These are phyloP conservation scores for Malassezia japonica DNA, from an alignment of 1,284 basidiomycete species.

Conservation along the genomic window DNA sequence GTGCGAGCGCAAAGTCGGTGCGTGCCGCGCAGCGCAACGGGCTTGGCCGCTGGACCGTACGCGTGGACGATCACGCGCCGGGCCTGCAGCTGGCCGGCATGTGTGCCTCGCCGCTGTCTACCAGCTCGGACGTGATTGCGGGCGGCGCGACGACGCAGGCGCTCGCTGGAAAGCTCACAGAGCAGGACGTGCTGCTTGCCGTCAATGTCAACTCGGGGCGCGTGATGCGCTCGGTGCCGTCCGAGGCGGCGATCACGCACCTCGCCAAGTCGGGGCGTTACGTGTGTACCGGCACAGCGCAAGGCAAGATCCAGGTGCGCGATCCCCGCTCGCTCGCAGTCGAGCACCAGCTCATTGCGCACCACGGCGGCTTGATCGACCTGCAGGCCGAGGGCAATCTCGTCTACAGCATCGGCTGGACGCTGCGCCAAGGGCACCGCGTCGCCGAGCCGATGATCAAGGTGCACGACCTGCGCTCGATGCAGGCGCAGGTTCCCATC, in stretches of 20 bases:
- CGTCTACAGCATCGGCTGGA: conserved; percentile 45
- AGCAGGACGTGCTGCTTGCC: conserved; percentile 28
- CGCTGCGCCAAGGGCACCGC: conserved; percentile 63
- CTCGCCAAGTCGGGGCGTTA: conserved; percentile 32
- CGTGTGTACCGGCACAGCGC: conserved; percentile 31
- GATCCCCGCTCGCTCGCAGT: conserved; percentile 40
- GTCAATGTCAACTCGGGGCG: conserved; percentile 37
- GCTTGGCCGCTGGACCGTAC: conserved; percentile 43
- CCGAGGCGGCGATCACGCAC: conserved; percentile 39
- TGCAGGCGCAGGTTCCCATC: conserved; percentile 70
- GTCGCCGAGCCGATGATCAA: conserved; percentile 85
- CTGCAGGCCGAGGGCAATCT: conserved; percentile 42
- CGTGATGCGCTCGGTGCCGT: conserved; percentile 27
- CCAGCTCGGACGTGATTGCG: conserved; percentile 38
- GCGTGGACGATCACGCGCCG: conserved; percentile 18
- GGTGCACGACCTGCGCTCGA: conserved; percentile 75
- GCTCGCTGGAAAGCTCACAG: conserved; percentile 21
- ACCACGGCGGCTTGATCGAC: conserved; percentile 47
- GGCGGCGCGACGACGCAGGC: conserved; percentile 29
- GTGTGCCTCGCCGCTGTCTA: conserved; percentile 35
- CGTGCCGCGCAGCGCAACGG: conserved; percentile 49
- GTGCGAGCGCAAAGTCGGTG: conserved; percentile 44
- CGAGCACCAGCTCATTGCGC: conserved; percentile 40
- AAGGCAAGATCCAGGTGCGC: conserved; percentile 42
- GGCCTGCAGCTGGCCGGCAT: conserved; percentile 34